Conservation (phyloP, 169 alveolate species). For the Cryptosporidium canis region DNA sequence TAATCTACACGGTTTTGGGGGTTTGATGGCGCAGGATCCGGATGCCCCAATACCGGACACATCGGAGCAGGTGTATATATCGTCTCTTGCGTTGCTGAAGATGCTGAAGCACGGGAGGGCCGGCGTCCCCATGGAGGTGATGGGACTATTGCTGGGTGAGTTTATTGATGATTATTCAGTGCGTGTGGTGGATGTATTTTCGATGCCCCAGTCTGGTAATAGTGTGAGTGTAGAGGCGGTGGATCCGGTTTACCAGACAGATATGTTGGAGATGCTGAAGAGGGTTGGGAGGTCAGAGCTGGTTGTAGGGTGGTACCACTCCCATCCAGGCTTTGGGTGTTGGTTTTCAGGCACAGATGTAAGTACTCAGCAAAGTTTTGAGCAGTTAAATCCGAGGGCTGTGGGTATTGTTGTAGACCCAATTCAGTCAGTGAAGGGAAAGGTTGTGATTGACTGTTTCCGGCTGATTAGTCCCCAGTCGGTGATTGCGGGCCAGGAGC, state of each 20-base stretch:
- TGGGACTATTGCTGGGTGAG: conserved; percentile 99
- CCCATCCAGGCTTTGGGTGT: conserved; percentile 99
- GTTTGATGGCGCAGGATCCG: conserved; percentile 71
- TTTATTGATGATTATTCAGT: conserved; percentile 99
- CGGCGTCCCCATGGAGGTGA: conserved; percentile 99
- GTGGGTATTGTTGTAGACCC: conserved; percentile 99
- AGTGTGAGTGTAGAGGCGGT: conserved; percentile 98
- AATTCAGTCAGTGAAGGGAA: conserved; percentile 96
- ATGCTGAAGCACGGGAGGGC: conserved; percentile 99
- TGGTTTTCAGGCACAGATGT: conserved; percentile 99
- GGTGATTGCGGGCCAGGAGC: conserved; percentile 94
- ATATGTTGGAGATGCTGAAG: conserved; percentile 98
- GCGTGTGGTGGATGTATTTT: conserved; percentile 98
- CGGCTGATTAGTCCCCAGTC: conserved; percentile 96
- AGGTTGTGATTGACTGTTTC: conserved; percentile 99
- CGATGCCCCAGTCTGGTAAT: conserved; percentile 99
- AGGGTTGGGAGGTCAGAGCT: conserved; percentile 92
- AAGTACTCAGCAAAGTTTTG: conserved; percentile 98
- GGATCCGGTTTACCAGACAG: conserved; percentile 98
- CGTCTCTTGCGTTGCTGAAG: conserved; percentile 95
- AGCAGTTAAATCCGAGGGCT: conserved; percentile 96
- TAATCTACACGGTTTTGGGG: conserved; percentile 66
- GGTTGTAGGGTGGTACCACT: conserved; percentile 99
- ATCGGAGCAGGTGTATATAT: conserved; percentile 95
- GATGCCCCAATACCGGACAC: conserved; percentile 85